Evolutionary conservation across 164 flowering plant species (phyloP).

Genomic region (Buxus sempervirens): DNA sequence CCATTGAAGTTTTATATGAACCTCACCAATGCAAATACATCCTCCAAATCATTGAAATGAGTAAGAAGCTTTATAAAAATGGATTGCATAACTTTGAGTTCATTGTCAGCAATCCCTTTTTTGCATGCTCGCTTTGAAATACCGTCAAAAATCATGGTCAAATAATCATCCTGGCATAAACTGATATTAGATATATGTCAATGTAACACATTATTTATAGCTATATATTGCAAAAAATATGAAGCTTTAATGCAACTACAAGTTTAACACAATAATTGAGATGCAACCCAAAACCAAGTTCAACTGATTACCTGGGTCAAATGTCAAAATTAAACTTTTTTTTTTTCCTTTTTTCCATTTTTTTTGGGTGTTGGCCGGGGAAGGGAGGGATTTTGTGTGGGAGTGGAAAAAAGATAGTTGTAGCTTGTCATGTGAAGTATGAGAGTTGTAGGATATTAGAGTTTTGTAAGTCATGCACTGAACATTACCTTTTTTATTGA

Average conservation of each 20-base stretch:
- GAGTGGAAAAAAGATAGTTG: not conserved
- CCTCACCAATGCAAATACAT: constrained; percentile 62
- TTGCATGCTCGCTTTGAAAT: constrained; percentile 39
- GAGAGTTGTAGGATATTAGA: not conserved
- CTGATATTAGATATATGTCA: constrained; percentile 10
- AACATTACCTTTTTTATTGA: too few species aligned
- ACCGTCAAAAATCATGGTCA: constrained; percentile 54
- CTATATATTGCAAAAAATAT: not conserved
- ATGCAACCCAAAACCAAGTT: not conserved
- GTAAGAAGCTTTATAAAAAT: constrained; percentile 67
- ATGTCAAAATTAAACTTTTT: not conserved
- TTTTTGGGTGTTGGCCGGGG: too few species aligned
- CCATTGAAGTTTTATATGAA: constrained; percentile 8
- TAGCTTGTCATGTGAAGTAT: not conserved
- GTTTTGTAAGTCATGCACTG: too few species aligned
- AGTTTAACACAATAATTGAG: not conserved
- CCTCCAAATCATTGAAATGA: constrained; percentile 51
- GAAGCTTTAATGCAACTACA: not conserved
- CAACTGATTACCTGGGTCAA: not conserved
- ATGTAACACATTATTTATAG: not conserved
- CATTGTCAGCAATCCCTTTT: constrained; percentile 49
- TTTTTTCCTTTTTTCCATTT: too few species aligned
- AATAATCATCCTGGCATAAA: constrained; percentile 51
- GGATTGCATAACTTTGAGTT: constrained; percentile 58
- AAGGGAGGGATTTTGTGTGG: too few species aligned